phyloP scores from a whole-genome alignment of 805 yeast species.

The Scheffersomyces spartinae region DNA sequence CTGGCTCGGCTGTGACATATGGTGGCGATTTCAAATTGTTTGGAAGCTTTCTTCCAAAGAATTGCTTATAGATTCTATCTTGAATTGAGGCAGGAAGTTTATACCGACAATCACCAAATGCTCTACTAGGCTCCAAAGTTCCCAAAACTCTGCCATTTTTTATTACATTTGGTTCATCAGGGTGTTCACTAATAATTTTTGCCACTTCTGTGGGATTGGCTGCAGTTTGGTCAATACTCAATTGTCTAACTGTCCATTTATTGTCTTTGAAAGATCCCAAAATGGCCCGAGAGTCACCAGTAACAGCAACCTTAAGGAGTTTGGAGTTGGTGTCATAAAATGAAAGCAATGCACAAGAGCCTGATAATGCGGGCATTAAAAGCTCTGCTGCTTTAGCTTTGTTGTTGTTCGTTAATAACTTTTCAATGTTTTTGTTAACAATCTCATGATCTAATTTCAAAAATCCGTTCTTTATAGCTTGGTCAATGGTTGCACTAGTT shows the following conservation, averaged over 20 bases:
- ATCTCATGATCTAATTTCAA: constrained; percentile 76
- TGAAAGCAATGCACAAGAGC: constrained; percentile 85
- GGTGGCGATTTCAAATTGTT: constrained; percentile 79
- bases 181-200: constrained; percentile 78
- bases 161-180: constrained; percentile 76
- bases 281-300: constrained; percentile 93
- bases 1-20: constrained; percentile 95
- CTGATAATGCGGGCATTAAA: constrained; percentile 87
- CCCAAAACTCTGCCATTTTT: constrained; percentile 87
- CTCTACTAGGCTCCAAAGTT: constrained; percentile 86
- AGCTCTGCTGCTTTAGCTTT: constrained; percentile 61
- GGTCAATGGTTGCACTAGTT: constrained; percentile 57
- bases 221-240: constrained; percentile 90
- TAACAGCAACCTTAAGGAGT: constrained; percentile 76
- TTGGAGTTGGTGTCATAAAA: constrained; percentile 72
- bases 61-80: constrained; percentile 55
- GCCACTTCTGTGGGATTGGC: constrained; percentile 80
- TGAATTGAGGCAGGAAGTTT: constrained; percentile 76
- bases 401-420: constrained; percentile 55
- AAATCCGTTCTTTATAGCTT: constrained; percentile 75
- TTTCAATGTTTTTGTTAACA: constrained; percentile 62
- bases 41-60: constrained; percentile 75
- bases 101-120: constrained; percentile 95
- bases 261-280: constrained; percentile 63
- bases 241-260: constrained; percentile 78